phyloP scores from a whole-genome alignment of 768 basidiomycete species.

The Mycena pura region DNA sequence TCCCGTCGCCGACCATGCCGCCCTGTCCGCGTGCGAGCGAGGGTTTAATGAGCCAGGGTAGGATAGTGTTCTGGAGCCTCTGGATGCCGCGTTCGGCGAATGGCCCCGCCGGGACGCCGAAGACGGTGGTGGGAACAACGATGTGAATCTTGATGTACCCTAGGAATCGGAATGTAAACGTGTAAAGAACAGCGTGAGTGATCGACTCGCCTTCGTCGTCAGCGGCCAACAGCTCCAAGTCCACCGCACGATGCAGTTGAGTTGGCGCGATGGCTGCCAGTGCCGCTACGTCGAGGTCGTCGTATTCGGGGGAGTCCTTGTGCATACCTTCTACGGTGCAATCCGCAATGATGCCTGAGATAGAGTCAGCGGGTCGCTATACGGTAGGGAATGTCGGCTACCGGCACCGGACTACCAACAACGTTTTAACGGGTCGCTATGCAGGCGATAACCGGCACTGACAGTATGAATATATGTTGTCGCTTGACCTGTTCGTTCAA shows the following conservation, averaged over 20 bases:
- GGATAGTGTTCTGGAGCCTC: conserved; percentile 26
- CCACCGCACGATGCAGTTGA: conserved; percentile 41
- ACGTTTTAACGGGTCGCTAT: not conserved
- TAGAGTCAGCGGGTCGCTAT: not conserved
- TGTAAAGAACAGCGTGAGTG: not conserved
- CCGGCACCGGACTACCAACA: conserved; percentile 18
- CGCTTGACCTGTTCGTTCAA: conserved; percentile 1
- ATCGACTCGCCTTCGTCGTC: conserved; percentile 37
- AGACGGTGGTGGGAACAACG: conserved; percentile 34
- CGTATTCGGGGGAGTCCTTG: conserved; percentile 30
- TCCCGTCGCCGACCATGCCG: conserved; percentile 16
- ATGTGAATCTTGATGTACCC: conserved; percentile 40
- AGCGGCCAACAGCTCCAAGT: conserved; percentile 38
- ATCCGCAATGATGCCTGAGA: conserved; percentile 15
- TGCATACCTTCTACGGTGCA: conserved; percentile 26
- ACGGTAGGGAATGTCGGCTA: not conserved
- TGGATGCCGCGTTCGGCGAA: conserved; percentile 20
- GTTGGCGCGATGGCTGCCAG: conserved; percentile 36
- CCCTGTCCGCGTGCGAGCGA: conserved; percentile 11
- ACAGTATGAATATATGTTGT: conserved; percentile 22
- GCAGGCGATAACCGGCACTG: not conserved
- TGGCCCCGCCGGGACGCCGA: conserved; percentile 21
- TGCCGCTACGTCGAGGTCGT: conserved; percentile 36
- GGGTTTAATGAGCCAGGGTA: not conserved
- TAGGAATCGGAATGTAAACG: not conserved